phyloP scores from a whole-genome alignment of 1,139 yeast species.

The Geotrichum reessii region DNA sequence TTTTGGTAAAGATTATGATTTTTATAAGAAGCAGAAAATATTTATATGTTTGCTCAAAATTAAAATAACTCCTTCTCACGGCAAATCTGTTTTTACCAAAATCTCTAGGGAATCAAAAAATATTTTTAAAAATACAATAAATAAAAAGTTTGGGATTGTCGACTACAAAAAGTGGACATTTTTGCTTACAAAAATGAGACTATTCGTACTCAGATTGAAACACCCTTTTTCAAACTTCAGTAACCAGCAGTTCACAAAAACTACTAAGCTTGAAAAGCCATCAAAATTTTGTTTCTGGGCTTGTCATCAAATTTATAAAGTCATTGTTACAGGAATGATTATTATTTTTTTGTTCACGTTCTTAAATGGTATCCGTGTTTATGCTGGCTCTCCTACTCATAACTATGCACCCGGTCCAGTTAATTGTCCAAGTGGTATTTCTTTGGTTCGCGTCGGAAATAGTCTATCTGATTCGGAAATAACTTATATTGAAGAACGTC shows the following conservation, averaged over 20 bases:
- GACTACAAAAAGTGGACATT: no score
- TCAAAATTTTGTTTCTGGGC: neutral
- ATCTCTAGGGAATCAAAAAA: no score
- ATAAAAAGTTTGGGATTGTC: no score
- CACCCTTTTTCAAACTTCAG: no score
- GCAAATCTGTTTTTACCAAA: no score
- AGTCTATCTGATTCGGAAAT: constrained; percentile 23
- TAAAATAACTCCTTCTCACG: no score
- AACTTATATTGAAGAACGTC: constrained; percentile 17
- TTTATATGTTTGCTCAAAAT: no score
- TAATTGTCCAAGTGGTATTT: constrained; percentile 21
- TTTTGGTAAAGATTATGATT: no score
- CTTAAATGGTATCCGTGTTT: neutral
- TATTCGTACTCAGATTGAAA: no score
- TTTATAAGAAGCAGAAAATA: no score
- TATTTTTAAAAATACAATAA: no score
- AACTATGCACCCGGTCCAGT: constrained; percentile 25
- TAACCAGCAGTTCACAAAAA: neutral
- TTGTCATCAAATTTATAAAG: neutral
- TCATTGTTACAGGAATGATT: neutral
- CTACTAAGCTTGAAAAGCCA: neutral
- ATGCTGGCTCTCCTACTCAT: neutral
- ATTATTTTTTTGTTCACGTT: neutral
- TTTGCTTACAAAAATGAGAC: no score
- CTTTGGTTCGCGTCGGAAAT: constrained; percentile 24